Evolutionary conservation across 805 yeast species (phyloP), one percentile per base, ranked within the genome.

Genomic region (Wickerhamomyces chaumierensis): DNA sequence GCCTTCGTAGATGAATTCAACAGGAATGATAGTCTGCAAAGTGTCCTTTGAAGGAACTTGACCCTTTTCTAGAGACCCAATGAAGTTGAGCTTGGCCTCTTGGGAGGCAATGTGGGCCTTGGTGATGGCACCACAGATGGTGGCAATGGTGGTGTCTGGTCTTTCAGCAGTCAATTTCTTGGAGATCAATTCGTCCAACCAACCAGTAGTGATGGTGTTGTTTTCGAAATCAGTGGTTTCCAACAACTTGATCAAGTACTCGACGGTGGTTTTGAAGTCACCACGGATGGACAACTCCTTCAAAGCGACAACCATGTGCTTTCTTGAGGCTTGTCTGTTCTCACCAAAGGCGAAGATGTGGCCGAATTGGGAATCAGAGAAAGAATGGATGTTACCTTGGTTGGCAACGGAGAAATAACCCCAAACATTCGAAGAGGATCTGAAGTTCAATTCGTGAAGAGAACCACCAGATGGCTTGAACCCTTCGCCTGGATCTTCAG

Each of bases 401-500:
- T 84, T 87, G 51, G 92, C 86, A 39, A 92, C 97, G 16, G 96
- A 86, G 75, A 92, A 92, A 62, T 92, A 92, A 68, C 99, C 99
- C 99, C 99, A 92, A 36, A 94, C 99, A 52, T 92, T 90, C 9
- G 96, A 87, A 28, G 94, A 81, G 3, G 99, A 94, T 61, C 97
- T 74, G 73, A 92, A 90, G 60, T 92, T 94, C 60, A 92, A 75
- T 62, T 92, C 98, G 51, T 88, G 95, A 65, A 92, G 72, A 39
- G 87, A 77, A 68, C 99, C 99, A 57, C 95, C 94, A 32, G 95
- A 84, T 39, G 99, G 99, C 64, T 92, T 92, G 75, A 92, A 92
- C 36, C 98, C 99, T 67, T 90, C 96, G 57, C 95, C 94, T 36
- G 99, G 99, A 65, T 92, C 99, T 65, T 92, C 99, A 13, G 96